Evolutionary conservation across 805 yeast genomes (phyloP).

Genomic region (Scheffersomyces lignosus): DNA sequence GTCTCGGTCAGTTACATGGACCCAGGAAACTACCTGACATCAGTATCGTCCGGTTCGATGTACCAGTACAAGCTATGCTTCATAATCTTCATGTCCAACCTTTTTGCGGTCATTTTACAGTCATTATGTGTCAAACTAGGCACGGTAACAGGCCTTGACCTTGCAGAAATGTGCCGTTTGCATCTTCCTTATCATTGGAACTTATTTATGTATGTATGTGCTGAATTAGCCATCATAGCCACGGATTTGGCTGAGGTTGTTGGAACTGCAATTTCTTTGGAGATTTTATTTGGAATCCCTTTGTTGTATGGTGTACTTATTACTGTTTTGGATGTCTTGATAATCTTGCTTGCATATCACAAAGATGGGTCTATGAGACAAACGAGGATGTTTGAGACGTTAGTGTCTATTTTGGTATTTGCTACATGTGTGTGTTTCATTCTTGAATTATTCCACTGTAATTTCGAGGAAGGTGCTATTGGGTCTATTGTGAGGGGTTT

Average conservation of each 20-base stretch:
- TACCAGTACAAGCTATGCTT: conserved; percentile 73
- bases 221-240: conserved; percentile 87
- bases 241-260: conserved; percentile 94
- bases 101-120: conserved; percentile 82
- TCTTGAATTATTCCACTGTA: conserved; percentile 58
- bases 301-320: conserved; percentile 71
- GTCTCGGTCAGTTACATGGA: conserved; percentile 91
- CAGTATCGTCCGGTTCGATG: conserved; percentile 84
- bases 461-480: conserved; percentile 52
- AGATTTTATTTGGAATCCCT: conserved; percentile 75
- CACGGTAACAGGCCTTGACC: conserved; percentile 83
- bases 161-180: conserved; percentile 79
- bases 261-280: conserved; percentile 85
- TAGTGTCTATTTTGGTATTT: conserved; percentile 69
- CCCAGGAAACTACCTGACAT: conserved; percentile 91
- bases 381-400: conserved; percentile 73
- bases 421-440: conserved; percentile 77
- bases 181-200: conserved; percentile 71
- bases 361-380: conserved; percentile 73
- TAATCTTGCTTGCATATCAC: conserved; percentile 74
- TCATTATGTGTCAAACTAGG: conserved; percentile 83
- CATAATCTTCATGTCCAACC: conserved; percentile 71
- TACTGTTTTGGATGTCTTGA: conserved; percentile 79
- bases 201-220: conserved; percentile 60
- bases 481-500: conserved; percentile 62